phyloP scores from a whole-genome alignment of 2,329 filamentous ascomycete genomes.

The Lecanicillium sp. region DNA sequence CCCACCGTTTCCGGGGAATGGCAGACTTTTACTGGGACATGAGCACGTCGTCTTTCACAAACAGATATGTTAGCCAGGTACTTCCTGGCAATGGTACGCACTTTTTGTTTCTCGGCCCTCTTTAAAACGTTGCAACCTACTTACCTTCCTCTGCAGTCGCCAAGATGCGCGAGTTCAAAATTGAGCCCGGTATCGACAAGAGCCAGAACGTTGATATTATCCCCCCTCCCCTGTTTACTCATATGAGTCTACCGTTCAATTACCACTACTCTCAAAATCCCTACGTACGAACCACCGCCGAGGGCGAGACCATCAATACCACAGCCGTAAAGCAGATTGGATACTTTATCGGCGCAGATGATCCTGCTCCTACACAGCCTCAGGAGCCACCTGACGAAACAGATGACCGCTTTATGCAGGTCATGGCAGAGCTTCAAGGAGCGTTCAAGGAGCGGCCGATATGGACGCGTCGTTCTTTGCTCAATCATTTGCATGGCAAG shows the following conservation, averaged over 20 bases:
- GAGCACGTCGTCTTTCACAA: conserved; percentile 59
- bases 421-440: conserved; percentile 55
- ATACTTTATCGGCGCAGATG: conserved; percentile 52
- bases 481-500: conserved; percentile 58
- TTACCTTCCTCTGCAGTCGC: conserved; percentile 29
- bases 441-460: conserved; percentile 70
- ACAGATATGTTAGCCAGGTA: conserved; percentile 62
- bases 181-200: conserved; percentile 55
- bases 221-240: conserved; percentile 72
- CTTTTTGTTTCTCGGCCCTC: not conserved
- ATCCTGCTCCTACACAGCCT: conserved; percentile 56
- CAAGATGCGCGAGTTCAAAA: conserved; percentile 53
- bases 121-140: conserved; percentile 7
- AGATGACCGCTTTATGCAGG: conserved; percentile 52
- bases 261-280: conserved; percentile 83
- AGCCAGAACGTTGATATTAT: conserved; percentile 61
- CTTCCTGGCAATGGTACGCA: conserved; percentile 60
- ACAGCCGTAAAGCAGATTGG: conserved; percentile 51
- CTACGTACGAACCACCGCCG: conserved; percentile 56
- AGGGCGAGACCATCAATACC: conserved; percentile 50
- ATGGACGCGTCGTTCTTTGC: conserved; percentile 76
- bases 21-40: conserved; percentile 83
- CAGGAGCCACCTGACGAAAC: conserved; percentile 49
- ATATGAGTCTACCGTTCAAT: conserved; percentile 66
- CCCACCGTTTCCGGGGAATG: conserved; percentile 80